A percentile compares a stretch with the other conserved stretches of the same genome.
phyloP scores from a whole-genome alignment of 2,329 filamentous ascomycete genomes.

The Amphichorda felina region DNA sequence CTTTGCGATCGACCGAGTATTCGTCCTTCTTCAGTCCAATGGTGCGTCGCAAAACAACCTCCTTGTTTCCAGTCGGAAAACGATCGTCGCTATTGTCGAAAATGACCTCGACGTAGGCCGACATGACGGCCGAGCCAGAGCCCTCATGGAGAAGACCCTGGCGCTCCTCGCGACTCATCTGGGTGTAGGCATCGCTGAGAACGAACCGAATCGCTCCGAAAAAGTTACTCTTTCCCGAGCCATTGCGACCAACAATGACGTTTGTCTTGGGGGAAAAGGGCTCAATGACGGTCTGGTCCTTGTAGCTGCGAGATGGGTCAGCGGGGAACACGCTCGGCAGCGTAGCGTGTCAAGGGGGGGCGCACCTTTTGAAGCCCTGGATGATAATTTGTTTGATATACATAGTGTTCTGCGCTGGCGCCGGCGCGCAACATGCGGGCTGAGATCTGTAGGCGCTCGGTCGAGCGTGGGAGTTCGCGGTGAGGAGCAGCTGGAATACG shows the following conservation, averaged over 20 bases:
- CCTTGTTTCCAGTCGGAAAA: slow-evolving; percentile 85
- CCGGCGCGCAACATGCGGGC: slow-evolving; percentile 24
- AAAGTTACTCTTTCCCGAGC: slow-evolving; percentile 98
- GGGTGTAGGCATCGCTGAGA: slow-evolving; percentile 91
- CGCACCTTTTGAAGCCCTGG: slow-evolving; percentile 96
- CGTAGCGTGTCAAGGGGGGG: slow-evolving; percentile 4
- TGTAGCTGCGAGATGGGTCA: slow-evolving; percentile 57
- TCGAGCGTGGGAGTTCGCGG: neutral
- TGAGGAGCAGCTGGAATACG: slow-evolving; percentile 2
- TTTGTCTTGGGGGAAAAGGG: slow-evolving; percentile 96
- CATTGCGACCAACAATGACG: slow-evolving; percentile 97
- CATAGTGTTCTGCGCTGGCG: slow-evolving; percentile 46
- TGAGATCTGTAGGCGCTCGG: slow-evolving; percentile 5
- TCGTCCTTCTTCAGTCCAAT: slow-evolving; percentile 98
- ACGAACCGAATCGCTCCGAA: slow-evolving; percentile 98
- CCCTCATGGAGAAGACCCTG: slow-evolving; percentile 96
- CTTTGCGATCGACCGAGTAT: slow-evolving; percentile 94
- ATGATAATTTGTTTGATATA: slow-evolving; percentile 99
- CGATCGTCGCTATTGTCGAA: slow-evolving; percentile 97
- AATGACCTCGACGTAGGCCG: slow-evolving; percentile 97
- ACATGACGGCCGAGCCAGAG: slow-evolving; percentile 95
- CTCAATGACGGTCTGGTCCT: slow-evolving; percentile 97
- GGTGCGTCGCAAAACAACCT: slow-evolving; percentile 82
- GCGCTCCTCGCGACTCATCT: slow-evolving; percentile 91
- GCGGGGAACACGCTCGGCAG: slow-evolving; percentile 6